These are phyloP conservation scores for Rhynchospora tenuis DNA, from an alignment of 176 grass and related monocot species.

Conservation along the genomic window DNA sequence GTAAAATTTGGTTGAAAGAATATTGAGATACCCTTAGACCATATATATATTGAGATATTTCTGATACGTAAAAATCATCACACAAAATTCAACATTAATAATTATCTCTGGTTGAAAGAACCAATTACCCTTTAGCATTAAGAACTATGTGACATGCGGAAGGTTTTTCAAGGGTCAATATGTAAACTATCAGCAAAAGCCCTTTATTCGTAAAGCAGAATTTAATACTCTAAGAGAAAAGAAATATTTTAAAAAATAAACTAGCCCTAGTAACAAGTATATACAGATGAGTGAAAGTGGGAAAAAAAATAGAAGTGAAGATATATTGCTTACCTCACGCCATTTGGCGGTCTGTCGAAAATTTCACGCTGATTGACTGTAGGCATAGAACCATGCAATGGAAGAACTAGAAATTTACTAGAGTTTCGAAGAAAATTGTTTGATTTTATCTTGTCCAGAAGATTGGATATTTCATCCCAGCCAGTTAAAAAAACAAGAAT, in stretches of 20 bases:
- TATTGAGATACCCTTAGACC: no score
- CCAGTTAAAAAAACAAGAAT: constrained; percentile 97
- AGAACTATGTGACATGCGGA: no score
- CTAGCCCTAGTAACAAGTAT: not conserved
- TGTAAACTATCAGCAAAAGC: not conserved
- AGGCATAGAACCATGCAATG: constrained; percentile 94
- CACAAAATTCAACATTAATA: not conserved
- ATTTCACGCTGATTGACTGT: constrained; percentile 94
- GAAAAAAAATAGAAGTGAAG: not conserved
- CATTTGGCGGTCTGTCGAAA: constrained; percentile 80
- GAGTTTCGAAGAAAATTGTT: constrained; percentile 67
- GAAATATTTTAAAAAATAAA: not conserved
- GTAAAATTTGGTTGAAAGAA: no score
- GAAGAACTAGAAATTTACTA: constrained; percentile 72
- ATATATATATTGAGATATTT: no score
- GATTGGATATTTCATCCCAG: constrained; percentile 97
- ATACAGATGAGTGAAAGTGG: not conserved
- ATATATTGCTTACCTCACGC: constrained; percentile 47
- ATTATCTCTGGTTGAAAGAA: not conserved
- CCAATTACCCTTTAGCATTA: no score
- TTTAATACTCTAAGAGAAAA: not conserved
- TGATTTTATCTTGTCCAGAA: constrained; percentile 79
- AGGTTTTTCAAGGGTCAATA: no score
- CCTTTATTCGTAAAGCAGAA: not conserved
- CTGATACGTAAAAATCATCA: not conserved